These are phyloP conservation scores for Tetrahymena thermophila DNA, from an alignment of 73 alveolate species.

Conservation along the genomic window DNA sequence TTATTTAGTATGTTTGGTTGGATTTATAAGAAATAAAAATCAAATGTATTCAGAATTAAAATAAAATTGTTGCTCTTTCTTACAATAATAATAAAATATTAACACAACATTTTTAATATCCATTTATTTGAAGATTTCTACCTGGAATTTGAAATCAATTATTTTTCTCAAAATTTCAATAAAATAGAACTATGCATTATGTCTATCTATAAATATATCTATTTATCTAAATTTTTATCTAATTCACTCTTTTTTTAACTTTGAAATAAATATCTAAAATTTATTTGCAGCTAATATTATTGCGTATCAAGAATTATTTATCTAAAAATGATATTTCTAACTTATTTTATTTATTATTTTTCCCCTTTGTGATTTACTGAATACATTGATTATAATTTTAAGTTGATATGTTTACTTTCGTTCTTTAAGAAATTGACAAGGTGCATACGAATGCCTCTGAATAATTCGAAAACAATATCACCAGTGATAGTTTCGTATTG, in stretches of 20 bases:
- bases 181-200: conserved; percentile 38
- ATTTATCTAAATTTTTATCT: conserved; percentile 10
- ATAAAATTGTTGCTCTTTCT: not conserved
- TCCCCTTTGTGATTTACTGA: not conserved
- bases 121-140: not conserved
- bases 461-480: conserved; percentile 51
- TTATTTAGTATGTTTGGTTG: not conserved
- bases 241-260: not conserved
- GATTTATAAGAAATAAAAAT: not conserved
- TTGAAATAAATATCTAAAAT: not conserved
- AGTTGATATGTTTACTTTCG: not conserved
- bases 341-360: not conserved
- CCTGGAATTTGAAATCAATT: not conserved
- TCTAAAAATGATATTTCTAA: conserved; percentile 34
- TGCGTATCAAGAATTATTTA: not conserved
- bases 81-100: not conserved
- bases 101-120: not conserved
- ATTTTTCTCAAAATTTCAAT: conserved; percentile 29
- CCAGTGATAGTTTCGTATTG: conserved; percentile 44
- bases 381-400: not conserved
- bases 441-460: conserved; percentile 64
- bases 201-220: conserved; percentile 1
- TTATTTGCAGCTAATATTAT: not conserved
- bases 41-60: not conserved
- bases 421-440: conserved; percentile 47